These are phyloP conservation scores for Fusarium beomiforme DNA, from an alignment of 2,329 filamentous ascomycete species.

Conservation along the genomic window DNA sequence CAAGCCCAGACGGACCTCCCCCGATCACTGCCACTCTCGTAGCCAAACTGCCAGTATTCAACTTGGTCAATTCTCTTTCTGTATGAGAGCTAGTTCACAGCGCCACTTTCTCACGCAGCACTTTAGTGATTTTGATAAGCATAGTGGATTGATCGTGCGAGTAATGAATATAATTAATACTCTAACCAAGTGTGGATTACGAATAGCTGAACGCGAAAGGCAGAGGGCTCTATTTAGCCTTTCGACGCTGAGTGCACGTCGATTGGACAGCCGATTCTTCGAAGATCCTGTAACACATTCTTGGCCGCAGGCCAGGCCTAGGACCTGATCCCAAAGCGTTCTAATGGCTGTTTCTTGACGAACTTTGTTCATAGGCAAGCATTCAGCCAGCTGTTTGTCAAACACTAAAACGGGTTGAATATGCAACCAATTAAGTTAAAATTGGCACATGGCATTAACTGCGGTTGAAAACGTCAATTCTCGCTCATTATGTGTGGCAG, in stretches of 20 bases:
- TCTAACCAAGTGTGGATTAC: not conserved
- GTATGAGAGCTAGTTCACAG: not conserved
- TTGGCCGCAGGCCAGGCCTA: not conserved
- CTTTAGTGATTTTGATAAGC: not conserved
- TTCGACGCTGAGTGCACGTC: not conserved
- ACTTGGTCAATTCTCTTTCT: not conserved
- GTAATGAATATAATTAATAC: not conserved
- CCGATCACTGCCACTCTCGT: not conserved
- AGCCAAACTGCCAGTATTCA: not conserved
- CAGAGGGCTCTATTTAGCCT: not conserved
- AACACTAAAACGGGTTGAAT: too few relatives aligned
- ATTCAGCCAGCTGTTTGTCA: not conserved
- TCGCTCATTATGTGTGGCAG: too few relatives aligned
- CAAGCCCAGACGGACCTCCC: not conserved
- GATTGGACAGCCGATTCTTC: not conserved
- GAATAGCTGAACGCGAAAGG: not conserved
- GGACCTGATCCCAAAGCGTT: not conserved
- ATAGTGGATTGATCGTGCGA: not conserved
- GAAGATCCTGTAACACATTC: not conserved
- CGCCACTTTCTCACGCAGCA: not conserved
- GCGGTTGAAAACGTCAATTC: too few relatives aligned
- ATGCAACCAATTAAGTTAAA: too few relatives aligned
- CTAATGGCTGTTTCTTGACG: not conserved
- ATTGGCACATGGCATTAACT: too few relatives aligned
- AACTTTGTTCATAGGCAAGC: not conserved